Evolutionary conservation across 805 yeast genomes (phyloP).

Genomic region (Helenozyma baotianmanensis): DNA sequence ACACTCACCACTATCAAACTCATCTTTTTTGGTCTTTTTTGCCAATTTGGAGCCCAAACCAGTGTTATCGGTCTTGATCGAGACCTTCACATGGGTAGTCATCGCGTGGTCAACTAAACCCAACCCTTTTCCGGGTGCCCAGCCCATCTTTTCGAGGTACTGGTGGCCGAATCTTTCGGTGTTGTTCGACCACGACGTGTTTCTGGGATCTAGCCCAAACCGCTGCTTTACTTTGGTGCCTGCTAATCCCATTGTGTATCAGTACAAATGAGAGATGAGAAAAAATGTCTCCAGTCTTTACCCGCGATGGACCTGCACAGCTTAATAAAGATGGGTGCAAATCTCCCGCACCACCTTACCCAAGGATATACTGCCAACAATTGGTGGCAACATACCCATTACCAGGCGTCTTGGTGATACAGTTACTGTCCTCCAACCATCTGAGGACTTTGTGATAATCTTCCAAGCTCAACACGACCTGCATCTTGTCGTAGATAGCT

Average conservation of each 20-base stretch:
- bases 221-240: constrained; percentile 77
- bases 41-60: constrained; percentile 88
- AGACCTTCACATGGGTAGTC: constrained; percentile 79
- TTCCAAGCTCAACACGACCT: constrained; percentile 22
- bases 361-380: constrained; percentile 44
- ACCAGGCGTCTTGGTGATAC: constrained; percentile 26
- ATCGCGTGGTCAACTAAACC: constrained; percentile 66
- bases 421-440: constrained; percentile 40
- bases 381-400: constrained; percentile 42
- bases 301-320: constrained; percentile 9
- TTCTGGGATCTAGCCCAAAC: constrained; percentile 89
- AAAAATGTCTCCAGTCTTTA: constrained; percentile 3
- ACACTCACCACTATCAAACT: constrained; percentile 75
- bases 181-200: constrained; percentile 91
- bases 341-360: constrained; percentile 11
- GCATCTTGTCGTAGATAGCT: constrained; percentile 22
- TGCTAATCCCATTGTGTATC: constrained; percentile 69
- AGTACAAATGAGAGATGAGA: neutral
- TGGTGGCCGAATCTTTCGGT: constrained; percentile 81
- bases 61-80: constrained; percentile 71
- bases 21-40: constrained; percentile 55
- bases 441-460: constrained; percentile 28
- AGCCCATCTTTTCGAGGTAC: constrained; percentile 76
- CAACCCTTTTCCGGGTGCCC: constrained; percentile 89
- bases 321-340: constrained; percentile 1